Percentiles rank a stretch among this genome's conserved stretches.
phyloP scores from a whole-genome alignment of 2,329 filamentous ascomycete genomes.

The Pseudocercospora eumusae region DNA sequence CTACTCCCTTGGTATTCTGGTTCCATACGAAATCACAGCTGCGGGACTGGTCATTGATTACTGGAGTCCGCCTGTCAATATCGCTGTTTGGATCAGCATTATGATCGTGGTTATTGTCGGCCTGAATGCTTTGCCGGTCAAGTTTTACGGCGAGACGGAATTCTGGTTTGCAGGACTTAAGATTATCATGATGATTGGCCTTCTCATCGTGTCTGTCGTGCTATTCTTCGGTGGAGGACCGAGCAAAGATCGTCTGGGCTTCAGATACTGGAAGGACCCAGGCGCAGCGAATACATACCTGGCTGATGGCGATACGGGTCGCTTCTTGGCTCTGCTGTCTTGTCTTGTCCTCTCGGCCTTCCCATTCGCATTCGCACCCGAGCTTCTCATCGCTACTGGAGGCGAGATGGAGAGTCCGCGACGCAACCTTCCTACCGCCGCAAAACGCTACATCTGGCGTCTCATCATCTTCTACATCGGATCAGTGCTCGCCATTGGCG shows the following conservation, averaged over 20 bases:
- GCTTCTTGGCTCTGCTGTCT: slow-evolving; percentile 56
- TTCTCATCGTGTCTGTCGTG: slow-evolving; percentile 56
- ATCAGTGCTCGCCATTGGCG: slow-evolving; percentile 60
- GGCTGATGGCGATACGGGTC: slow-evolving; percentile 49
- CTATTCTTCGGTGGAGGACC: slow-evolving; percentile 60
- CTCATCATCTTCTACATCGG: slow-evolving; percentile 64
- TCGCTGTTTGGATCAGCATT: slow-evolving; percentile 43
- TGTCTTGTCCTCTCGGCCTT: slow-evolving; percentile 56
- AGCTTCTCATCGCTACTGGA: slow-evolving; percentile 55
- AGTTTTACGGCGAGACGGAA: slow-evolving; percentile 55
- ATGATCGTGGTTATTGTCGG: slow-evolving; percentile 45
- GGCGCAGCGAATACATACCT: slow-evolving; percentile 54
- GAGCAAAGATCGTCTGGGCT: slow-evolving; percentile 52
- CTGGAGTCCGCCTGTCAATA: slow-evolving; percentile 43
- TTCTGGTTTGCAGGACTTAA: slow-evolving; percentile 48
- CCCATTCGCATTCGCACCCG: slow-evolving; percentile 58
- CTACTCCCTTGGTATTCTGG: slow-evolving; percentile 45
- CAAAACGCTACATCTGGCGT: slow-evolving; percentile 62
- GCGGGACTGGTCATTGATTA: slow-evolving; percentile 41
- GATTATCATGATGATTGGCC: slow-evolving; percentile 53
- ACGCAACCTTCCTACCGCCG: slow-evolving; percentile 61
- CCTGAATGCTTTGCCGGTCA: slow-evolving; percentile 52
- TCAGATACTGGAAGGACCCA: slow-evolving; percentile 54
- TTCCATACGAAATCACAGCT: slow-evolving; percentile 43
- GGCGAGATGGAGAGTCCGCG: slow-evolving; percentile 61